phyloP scores from a whole-genome alignment of 345 rosid genomes.

The Salix arbutifolia region DNA sequence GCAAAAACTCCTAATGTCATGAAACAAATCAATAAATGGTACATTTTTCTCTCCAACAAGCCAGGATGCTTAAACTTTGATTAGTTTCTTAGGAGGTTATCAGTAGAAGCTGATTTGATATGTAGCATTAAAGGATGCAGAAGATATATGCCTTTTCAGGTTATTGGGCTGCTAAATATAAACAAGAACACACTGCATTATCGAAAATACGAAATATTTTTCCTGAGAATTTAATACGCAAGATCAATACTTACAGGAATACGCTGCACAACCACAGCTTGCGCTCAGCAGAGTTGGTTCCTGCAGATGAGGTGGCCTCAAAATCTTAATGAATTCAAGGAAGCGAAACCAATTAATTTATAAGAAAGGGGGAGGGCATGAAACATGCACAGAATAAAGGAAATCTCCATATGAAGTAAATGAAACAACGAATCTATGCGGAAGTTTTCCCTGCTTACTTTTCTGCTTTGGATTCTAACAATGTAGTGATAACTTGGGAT shows the following conservation, averaged over 20 bases:
- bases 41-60: not conserved
- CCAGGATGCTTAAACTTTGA: not conserved
- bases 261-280: not conserved
- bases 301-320: not conserved
- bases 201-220: not conserved
- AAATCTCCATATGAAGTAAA: not conserved
- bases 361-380: not conserved
- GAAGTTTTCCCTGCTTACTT: too few relatives aligned
- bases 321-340: not conserved
- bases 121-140: not conserved
- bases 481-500: not conserved
- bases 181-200: too few relatives aligned
- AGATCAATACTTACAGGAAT: not conserved
- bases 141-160: not conserved
- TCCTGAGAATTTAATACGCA: not conserved
- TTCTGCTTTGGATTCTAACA: not conserved
- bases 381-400: not conserved
- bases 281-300: not conserved
- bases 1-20: not conserved
- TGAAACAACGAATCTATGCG: not conserved
- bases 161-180: not conserved
- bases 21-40: not conserved
- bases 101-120: not conserved
- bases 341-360: not conserved
- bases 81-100: not conserved